A percentile compares a stretch with the other conserved stretches of the same genome.
These are phyloP conservation scores for Imleria badia DNA, from an alignment of 768 basidiomycete genomes.

Conservation along the genomic window DNA sequence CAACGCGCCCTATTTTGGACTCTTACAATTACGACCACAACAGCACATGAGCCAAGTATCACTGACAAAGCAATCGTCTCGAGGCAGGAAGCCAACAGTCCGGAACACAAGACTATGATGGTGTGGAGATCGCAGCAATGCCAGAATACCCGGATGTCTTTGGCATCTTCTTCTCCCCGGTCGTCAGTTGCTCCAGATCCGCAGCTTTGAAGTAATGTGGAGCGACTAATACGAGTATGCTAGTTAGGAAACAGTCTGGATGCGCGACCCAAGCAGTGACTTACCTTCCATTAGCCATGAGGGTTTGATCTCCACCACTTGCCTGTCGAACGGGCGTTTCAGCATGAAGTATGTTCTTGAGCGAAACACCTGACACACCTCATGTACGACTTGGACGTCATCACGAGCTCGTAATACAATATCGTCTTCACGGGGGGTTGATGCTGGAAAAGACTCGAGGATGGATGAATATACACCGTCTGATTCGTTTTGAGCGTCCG, in stretches of 20 bases:
- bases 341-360: neutral
- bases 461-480: slow-evolving; percentile 96
- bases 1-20: no score
- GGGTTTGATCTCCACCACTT: slow-evolving; percentile 98
- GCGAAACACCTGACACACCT: slow-evolving; percentile 41
- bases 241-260: neutral
- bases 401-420: slow-evolving; percentile 94
- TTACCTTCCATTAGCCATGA: slow-evolving; percentile 88
- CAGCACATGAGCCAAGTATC: no score
- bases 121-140: neutral
- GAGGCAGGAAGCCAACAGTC: no score
- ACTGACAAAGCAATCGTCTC: no score
- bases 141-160: slow-evolving; percentile 48
- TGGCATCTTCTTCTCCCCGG: slow-evolving; percentile 92
- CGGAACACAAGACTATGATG: slow-evolving; percentile 5
- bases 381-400: slow-evolving; percentile 98
- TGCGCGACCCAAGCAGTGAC: slow-evolving; percentile 21
- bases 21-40: no score
- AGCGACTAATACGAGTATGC: slow-evolving; percentile 44
- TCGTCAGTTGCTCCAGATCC: slow-evolving; percentile 75
- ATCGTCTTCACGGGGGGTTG: slow-evolving; percentile 92
- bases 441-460: slow-evolving; percentile 90
- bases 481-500: slow-evolving; percentile 95
- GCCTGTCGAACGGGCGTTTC: slow-evolving; percentile 41
- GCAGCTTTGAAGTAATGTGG: slow-evolving; percentile 95